Conservation (phyloP, 108 stramenopile species). For the Chaetoceros muelleri region DNA sequence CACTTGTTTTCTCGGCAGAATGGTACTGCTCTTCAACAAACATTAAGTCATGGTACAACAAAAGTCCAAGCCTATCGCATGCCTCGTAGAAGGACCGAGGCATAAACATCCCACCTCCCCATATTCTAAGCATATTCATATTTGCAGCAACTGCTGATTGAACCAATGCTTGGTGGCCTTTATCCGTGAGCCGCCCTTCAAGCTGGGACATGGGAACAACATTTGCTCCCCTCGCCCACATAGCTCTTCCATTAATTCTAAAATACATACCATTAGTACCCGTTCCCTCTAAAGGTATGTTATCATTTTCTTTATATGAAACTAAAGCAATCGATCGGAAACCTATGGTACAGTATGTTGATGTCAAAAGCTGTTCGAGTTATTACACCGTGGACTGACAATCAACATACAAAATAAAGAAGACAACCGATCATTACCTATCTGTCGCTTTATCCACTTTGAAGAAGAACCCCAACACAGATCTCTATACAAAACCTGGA, state of each 20-base stretch:
- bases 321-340: background rate
- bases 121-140: conserved; percentile 63
- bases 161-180: conserved; percentile 22
- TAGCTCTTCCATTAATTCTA: conserved; percentile 40
- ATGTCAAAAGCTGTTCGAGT: no score
- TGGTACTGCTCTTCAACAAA: conserved; percentile 35
- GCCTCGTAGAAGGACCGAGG: conserved; percentile 49
- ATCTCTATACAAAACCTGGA: conserved; percentile 3
- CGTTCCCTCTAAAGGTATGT: conserved; percentile 17
- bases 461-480: background rate
- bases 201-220: conserved; percentile 51
- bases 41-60: conserved; percentile 64
- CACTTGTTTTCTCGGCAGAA: conserved; percentile 9
- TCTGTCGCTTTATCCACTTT: background rate
- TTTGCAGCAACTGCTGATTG: conserved; percentile 29
- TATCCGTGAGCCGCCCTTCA: conserved; percentile 28
- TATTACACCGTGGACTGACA: no score
- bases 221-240: conserved; percentile 45
- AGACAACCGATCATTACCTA: no score
- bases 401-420: no score
- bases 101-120: conserved; percentile 68
- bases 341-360: background rate
- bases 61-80: conserved; percentile 51
- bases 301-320: conserved; percentile 1
- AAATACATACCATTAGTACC: conserved; percentile 41